Conservation (phyloP, 2,329 filamentous ascomycete species). For the Pseudophaeomoniella oleicola region DNA sequence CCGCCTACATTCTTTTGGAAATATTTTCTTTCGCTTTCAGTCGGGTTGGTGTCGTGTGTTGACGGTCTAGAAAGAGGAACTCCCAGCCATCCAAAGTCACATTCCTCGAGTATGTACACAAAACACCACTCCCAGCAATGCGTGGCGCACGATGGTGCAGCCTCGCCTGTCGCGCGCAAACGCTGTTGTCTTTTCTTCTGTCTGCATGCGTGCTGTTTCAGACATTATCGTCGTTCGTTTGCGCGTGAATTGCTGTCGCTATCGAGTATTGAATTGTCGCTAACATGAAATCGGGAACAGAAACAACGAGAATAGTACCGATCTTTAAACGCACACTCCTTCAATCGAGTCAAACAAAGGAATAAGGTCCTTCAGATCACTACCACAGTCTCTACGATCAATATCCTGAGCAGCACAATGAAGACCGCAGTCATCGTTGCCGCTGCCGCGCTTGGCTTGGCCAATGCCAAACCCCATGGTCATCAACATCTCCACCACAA, state of each 20-base stretch:
- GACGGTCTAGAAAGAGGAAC: not conserved
- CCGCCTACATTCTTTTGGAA: slow-evolving; percentile 9
- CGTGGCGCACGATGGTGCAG: not conserved
- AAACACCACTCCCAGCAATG: not conserved
- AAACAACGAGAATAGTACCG: not conserved
- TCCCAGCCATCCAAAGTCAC: slow-evolving; percentile 5
- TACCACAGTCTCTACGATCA: slow-evolving; percentile 23
- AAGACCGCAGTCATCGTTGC: slow-evolving; percentile 24
- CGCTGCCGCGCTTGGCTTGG: slow-evolving; percentile 26
- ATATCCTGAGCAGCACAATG: slow-evolving; percentile 16
- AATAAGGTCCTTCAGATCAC: slow-evolving; percentile 25
- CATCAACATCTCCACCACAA: slow-evolving; percentile 24
- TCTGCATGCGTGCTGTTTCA: not conserved
- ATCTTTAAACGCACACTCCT: not conserved
- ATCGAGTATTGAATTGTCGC: slow-evolving; percentile 5
- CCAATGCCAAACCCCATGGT: slow-evolving; percentile 25
- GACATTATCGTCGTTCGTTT: not conserved
- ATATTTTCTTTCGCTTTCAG: slow-evolving; percentile 1
- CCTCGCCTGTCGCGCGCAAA: slow-evolving; percentile 1
- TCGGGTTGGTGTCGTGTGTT: not conserved
- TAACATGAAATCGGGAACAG: not conserved
- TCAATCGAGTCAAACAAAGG: slow-evolving; percentile 20
- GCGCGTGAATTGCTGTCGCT: slow-evolving; percentile 5
- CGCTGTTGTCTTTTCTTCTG: not conserved
- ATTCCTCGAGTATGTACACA: slow-evolving; percentile 3